Conservation (phyloP, 805 yeast species). For the Metschnikowia baotianmanensis region DNA sequence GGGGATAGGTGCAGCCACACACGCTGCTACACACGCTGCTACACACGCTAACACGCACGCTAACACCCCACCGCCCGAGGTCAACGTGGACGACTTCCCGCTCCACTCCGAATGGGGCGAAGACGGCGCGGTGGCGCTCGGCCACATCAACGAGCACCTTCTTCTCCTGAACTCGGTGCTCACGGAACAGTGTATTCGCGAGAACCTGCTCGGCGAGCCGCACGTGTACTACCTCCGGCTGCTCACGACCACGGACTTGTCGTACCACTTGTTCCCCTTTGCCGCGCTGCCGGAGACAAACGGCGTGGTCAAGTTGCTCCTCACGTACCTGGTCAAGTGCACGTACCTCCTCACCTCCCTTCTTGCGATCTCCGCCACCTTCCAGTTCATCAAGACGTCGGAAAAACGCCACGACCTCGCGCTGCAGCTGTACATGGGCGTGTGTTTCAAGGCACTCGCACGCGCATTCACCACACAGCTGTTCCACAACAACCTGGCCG, state of each 20-base stretch:
- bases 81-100: slow-evolving; percentile 27
- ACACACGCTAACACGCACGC: no score
- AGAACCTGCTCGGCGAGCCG: slow-evolving; percentile 26
- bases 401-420: slow-evolving; percentile 21
- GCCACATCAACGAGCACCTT: slow-evolving; percentile 9
- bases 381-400: slow-evolving; percentile 25
- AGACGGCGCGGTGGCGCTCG: slow-evolving; percentile 3
- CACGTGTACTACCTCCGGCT: slow-evolving; percentile 33
- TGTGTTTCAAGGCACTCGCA: slow-evolving; percentile 22
- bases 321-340: slow-evolving; percentile 22
- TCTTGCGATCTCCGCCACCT: slow-evolving; percentile 28
- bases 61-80: no score
- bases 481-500: slow-evolving; percentile 12
- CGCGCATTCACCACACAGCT: slow-evolving; percentile 20
- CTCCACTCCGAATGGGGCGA: slow-evolving; percentile 10
- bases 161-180: slow-evolving; percentile 24
- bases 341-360: slow-evolving; percentile 24
- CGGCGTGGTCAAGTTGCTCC: slow-evolving; percentile 29
- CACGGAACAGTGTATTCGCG: slow-evolving; percentile 24
- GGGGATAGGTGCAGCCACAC: no score
- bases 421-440: slow-evolving; percentile 20
- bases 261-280: slow-evolving; percentile 36
- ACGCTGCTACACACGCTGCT: no score
- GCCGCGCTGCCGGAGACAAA: slow-evolving; percentile 35
- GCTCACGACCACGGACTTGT: slow-evolving; percentile 29